Evolutionary conservation across 208 protist species (phyloP), one percentile per base, ranked within the genome.

Genomic region (Phytomonas francai): DNA sequence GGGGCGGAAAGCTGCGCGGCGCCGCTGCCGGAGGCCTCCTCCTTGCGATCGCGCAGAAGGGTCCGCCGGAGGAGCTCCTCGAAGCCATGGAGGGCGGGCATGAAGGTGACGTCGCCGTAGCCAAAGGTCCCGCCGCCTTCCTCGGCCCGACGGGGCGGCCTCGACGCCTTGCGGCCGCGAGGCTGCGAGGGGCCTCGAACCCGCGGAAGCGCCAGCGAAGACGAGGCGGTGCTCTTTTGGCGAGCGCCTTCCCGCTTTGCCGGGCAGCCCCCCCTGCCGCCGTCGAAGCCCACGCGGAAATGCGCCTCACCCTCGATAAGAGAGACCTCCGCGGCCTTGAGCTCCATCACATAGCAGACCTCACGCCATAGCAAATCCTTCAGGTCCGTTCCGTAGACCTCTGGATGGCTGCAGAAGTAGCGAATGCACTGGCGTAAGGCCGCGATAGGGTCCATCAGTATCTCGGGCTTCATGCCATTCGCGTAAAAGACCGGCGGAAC

Each of bases 401-500:
- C 87, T 2, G 89, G 89, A 76, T 90, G 87, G 58, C 63, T 81
- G 67, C 74, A 76, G 51, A 95, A 76, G 77, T 91, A 86, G 31
- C 80, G 72, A 36, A 95, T 82, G 73, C 89, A 95, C 29, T 81
- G 76, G 0, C 88, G 83, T 45, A 95, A 76, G 68, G 87, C 76
- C 30, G 85, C 80, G 0, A 93, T 30, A 4, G 89, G 89, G 33
- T 94, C 89, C 65, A 92, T 87, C 19, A 94, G 77, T 30, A 79
- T 31, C 39, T 68, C 32, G n/a, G 11, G 68, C 14, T 32, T 12
- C 33, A 30, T 62, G 8, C 31, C 68, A 11, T 1, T 31, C 45
- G 64, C 7, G 31, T 70, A 32, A 27, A n/a, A 56, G 19, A 42
- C 19, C 51, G 27, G 6, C 11, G 28, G 14, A 29, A 57, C 30